Evolutionary conservation across 164 flowering plant genomes (phyloP).

Genomic region (Nymphaea thermarum): DNA sequence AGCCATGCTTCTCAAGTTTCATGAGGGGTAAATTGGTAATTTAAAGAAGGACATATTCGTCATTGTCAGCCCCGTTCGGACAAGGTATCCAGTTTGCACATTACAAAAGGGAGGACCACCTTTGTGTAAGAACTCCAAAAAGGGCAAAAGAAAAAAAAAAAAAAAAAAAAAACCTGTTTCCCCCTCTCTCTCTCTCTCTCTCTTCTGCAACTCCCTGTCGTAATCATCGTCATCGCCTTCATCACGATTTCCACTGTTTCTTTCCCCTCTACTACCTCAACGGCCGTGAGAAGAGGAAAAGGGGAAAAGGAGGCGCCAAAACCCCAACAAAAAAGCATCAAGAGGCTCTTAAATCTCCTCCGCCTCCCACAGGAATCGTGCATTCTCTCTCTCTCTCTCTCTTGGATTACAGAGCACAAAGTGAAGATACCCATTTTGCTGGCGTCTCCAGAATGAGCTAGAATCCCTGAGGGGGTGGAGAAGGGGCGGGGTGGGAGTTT

Average conservation of each 20-base stretch:
- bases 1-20: too few relatives aligned
- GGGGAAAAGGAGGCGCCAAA: neutral
- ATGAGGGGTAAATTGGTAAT: neutral
- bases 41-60: neutral
- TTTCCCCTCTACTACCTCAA: too few relatives aligned
- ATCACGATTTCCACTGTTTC: neutral
- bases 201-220: neutral
- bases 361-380: neutral
- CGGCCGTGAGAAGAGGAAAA: neutral
- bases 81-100: too few relatives aligned
- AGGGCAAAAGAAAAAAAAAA: too few relatives aligned
- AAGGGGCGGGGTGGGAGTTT: neutral
- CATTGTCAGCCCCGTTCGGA: neutral
- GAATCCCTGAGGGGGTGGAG: neutral
- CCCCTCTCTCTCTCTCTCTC: too few relatives aligned
- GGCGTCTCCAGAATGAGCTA: neutral
- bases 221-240: neutral
- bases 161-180: too few relatives aligned
- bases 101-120: neutral
- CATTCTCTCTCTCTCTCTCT: neutral
- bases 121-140: neutral
- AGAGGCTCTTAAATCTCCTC: neutral
- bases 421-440: neutral
- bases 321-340: neutral
- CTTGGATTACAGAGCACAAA: neutral